These are phyloP conservation scores for Lentinus brumalis DNA, from an alignment of 768 basidiomycete species.

Conservation along the genomic window DNA sequence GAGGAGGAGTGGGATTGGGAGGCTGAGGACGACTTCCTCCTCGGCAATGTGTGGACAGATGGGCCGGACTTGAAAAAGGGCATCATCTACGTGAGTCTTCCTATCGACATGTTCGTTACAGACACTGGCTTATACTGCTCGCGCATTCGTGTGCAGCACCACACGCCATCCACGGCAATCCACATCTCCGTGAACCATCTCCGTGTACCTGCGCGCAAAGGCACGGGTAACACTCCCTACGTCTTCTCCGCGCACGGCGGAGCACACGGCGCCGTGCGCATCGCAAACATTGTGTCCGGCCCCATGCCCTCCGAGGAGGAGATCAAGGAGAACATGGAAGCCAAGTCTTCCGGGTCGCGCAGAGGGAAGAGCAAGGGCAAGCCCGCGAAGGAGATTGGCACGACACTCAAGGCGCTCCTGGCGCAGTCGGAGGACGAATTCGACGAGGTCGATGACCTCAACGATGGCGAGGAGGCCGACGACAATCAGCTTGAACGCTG, in stretches of 20 bases:
- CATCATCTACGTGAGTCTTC: constrained; percentile 62
- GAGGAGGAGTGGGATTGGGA: constrained; percentile 66
- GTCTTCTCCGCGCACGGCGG: constrained; percentile 51
- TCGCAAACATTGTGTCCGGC: constrained; percentile 21
- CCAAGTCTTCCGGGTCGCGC: neutral
- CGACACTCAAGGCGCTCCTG: constrained; percentile 3
- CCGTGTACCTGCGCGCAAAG: constrained; percentile 54
- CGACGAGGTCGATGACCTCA: constrained; percentile 17
- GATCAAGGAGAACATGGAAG: constrained; percentile 3
- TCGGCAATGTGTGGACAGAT: constrained; percentile 60
- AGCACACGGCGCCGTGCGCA: constrained; percentile 22
- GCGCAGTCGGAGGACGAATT: neutral
- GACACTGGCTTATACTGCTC: neutral
- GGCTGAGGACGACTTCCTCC: constrained; percentile 65
- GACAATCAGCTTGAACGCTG: constrained; percentile 27
- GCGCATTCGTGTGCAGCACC: constrained; percentile 43
- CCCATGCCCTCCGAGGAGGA: neutral
- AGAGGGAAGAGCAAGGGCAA: constrained; percentile 3
- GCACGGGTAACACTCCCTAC: constrained; percentile 60
- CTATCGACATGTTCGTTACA: neutral
- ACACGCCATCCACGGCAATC: constrained; percentile 50
- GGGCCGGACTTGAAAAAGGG: constrained; percentile 44
- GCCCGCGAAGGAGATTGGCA: neutral
- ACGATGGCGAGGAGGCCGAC: constrained; percentile 10
- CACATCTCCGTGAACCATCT: constrained; percentile 66